Base-by-base conservation (phyloP, 306 rosid species). In the Begonia masoniana region DNA sequence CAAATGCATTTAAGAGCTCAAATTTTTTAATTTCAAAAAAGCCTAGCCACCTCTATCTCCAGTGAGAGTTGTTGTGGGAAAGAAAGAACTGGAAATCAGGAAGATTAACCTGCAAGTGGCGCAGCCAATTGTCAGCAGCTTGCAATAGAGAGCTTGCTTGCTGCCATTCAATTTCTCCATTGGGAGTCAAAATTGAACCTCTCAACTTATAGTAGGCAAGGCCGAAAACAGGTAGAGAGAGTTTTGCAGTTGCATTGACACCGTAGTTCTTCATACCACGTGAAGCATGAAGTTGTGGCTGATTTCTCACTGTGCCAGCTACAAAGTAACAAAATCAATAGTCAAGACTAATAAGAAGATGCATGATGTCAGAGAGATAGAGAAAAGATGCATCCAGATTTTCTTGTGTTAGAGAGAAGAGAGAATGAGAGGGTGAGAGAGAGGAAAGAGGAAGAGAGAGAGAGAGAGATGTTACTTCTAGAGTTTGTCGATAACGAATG, bases 171-270 rank as follows among this genome's bases (percentile, higher is more conserved):
- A 59, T 51, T 13, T 63, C 61, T 49, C 58, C 75, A 54, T 51
- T 55, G 14, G 76, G 73, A 24, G 66, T 56, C 61, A 78, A 69
- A 59, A 77, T 59, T 26, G 91, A 76, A 50, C 81, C 79, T 57
- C 63, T 74, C 67, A 74, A 57, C 75, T 82, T 82, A 52, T 71
- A 78, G 51, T 79, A 66, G 35, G 86, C 80, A 53, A 82, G 77
- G 59, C 65, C 83, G 58, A 82, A 82, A 66, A 65, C 51, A 7
- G 77, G 76, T 55, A 82, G 51, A 57, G 79, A 54, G 8, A 69
- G 56, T 54, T 68, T 71, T 49, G 54, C 13, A 4, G 59, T 50
- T 59, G 31, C 39, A 42, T 51, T 60, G 4, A 57, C 62, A 47
- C 68, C 69, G 23, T 54, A 46, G 42, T 57, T 48, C 68, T 69